phyloP scores from a whole-genome alignment of 225 moss, liverwort and hornwort genomes.

The Takakia lepidozioides region DNA sequence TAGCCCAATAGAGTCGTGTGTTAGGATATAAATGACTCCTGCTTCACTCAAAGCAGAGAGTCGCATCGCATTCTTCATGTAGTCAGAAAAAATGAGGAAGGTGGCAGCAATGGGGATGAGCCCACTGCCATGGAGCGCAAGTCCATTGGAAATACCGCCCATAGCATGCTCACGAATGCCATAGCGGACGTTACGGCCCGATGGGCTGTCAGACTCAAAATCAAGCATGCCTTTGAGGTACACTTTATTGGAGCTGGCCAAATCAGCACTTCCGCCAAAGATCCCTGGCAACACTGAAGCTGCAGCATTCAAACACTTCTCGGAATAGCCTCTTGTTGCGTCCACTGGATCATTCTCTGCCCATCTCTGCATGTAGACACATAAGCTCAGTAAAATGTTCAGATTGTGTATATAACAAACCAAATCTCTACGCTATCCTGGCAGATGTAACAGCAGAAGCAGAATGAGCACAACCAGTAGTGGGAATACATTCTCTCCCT shows the following conservation, averaged over 20 bases:
- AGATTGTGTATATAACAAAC: too few species aligned
- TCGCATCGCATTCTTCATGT: slow-evolving; percentile 72
- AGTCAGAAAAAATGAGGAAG: slow-evolving; percentile 65
- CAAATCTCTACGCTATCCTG: too few species aligned
- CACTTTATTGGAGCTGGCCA: slow-evolving; percentile 65
- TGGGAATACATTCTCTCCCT: too few species aligned
- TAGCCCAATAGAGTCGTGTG: slow-evolving; percentile 69
- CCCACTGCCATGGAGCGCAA: slow-evolving; percentile 51
- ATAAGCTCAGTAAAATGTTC: neutral
- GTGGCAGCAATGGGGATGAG: slow-evolving; percentile 66
- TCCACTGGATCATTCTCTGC: slow-evolving; percentile 47
- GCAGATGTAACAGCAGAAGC: too few species aligned
- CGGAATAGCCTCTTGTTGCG: slow-evolving; percentile 69
- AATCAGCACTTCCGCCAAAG: slow-evolving; percentile 64
- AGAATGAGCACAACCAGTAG: too few species aligned
- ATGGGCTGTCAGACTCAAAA: slow-evolving; percentile 24
- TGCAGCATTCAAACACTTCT: slow-evolving; percentile 46
- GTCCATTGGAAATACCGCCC: slow-evolving; percentile 60
- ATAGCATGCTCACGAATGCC: slow-evolving; percentile 75
- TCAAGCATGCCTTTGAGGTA: slow-evolving; percentile 24
- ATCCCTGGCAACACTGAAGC: slow-evolving; percentile 31
- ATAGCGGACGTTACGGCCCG: slow-evolving; percentile 54
- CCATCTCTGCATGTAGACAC: slow-evolving; percentile 31
- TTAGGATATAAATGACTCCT: slow-evolving; percentile 58
- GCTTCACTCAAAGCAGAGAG: slow-evolving; percentile 54